Evolutionary conservation across 331 rosid species (phyloP), one percentile per base, ranked within the genome.

Genomic region (Pyracantha coccinea): DNA sequence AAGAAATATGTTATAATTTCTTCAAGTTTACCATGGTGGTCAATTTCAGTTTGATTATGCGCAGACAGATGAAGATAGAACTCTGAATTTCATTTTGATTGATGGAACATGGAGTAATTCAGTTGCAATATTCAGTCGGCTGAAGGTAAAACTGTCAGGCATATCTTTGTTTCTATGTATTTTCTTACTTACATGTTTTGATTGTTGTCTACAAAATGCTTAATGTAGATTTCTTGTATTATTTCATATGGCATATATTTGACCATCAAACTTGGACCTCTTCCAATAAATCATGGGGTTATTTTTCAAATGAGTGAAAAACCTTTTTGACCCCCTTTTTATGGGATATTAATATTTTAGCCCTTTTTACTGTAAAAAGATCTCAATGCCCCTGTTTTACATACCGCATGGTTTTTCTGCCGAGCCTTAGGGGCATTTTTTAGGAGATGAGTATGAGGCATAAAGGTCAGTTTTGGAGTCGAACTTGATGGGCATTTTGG

Each of bases 61-160:
- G 71, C 90, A 91, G 93, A 76, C 73, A 73, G 79, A 88, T 83
- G 88, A 58, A 66, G 90, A 87, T 72, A 78, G 69, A 69, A 80
- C 75, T 55, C 85, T 84, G 77, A 93, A 93, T 86, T 91, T 93
- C 77, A 84, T 93, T 84, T 85, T 93, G 80, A 87, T 93, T 86
- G 98, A 93, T 82, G 98, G 98, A 60, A 93, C 98, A 20, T 93
- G 97, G 98, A 93, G 90, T 82, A 93, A 89, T 83, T 93, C 98
- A 66, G 97, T 87, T 70, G 97, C 97, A 61, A 93, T 93, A 93
- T 87, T 93, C 86, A 80, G 86, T 80, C 94, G 98, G 58, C 93
- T 93, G 77, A 92, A 89, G 98, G 98, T 93, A 77, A 73, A 41
- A 11, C 45, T 79, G 55, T 75, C 58, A 54, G 44, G 25, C 75